Evolutionary conservation across 176 grass and related monocot genomes (phyloP).

Genomic region (Rhynchospora tenuis): DNA sequence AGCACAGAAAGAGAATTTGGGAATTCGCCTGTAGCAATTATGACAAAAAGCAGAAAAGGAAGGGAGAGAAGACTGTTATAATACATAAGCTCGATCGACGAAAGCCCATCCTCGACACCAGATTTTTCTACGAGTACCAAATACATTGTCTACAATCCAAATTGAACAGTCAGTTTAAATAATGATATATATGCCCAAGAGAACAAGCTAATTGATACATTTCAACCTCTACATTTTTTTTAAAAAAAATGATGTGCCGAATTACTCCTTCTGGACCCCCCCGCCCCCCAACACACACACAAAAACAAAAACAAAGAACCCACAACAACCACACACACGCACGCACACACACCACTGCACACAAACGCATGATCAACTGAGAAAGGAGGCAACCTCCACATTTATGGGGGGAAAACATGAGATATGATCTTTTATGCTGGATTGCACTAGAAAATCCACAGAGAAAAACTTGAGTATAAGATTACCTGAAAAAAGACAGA

Average conservation of each 20-base stretch:
- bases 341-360: no score
- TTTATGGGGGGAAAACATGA: no score
- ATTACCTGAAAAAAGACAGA: slow-evolving; percentile 98
- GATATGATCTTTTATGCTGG: no score
- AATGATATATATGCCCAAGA: background rate
- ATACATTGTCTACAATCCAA: slow-evolving; percentile 84
- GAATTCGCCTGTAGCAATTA: slow-evolving; percentile 92
- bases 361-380: no score
- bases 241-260: no score
- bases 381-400: no score
- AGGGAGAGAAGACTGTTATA: slow-evolving; percentile 82
- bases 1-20: slow-evolving; percentile 68
- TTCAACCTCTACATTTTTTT: background rate
- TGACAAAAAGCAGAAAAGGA: slow-evolving; percentile 90
- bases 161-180: slow-evolving; percentile 29
- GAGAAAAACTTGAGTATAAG: slow-evolving; percentile 20
- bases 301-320: no score
- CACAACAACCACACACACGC: no score
- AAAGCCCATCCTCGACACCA: slow-evolving; percentile 89
- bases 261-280: no score
- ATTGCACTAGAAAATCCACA: no score
- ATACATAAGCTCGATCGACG: slow-evolving; percentile 91
- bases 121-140: slow-evolving; percentile 94
- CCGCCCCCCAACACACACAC: no score
- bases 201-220: background rate